Base-by-base conservation (phyloP, 2,329 filamentous ascomycete genomes). In the Penicillium sp. region DNA sequence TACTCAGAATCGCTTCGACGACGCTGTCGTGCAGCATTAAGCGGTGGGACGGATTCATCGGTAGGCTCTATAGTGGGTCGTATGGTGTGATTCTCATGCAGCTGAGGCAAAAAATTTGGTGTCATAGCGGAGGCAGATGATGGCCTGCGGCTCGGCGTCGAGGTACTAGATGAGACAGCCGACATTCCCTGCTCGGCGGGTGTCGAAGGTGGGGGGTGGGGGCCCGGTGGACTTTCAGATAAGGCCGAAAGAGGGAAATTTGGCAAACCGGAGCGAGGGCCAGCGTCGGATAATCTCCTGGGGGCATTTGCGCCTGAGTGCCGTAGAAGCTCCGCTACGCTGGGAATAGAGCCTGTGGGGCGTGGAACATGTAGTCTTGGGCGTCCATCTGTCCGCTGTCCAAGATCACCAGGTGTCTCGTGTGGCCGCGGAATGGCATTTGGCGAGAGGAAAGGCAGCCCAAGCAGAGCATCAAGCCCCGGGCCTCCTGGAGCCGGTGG, bases 151-250 rank as follows among this genome's bases (percentile, higher is more conserved):
- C 70, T 79, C 16, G 79, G 79, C 14, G 78, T 80, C 16, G 80
- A 82, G 48, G 77, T 76, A 16, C 81, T 80, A 19, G 82, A 85
- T 47, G 79, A 83, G 57, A 79, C 79, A 21, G 79, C 78, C 58
- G 80, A 85, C 44, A 85, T 70, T 21, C 81, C 82, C 27, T 80
- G 79, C 49, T 84, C 86, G 14, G 85, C 85, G 21, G 86, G 85
- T 2, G 85, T 87, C 1, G 85, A 86, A 6, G 86, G 85, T 46
- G 86, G 85, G 46, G 86, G 85, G 57, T 83, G 76, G 47, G 85
- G 83, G 19, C 85, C 83, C 19, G 80, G 77, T 10, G 83, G 81
- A 35, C 82, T 82, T 61, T 85, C 84, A n/a, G 81, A 79, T 43
- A 81, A 65, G 5, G 77, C 75, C 31, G 79, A 78, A 63, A 72